Conservation (phyloP, 2,329 filamentous ascomycete species). For the Diaporthe eres region DNA sequence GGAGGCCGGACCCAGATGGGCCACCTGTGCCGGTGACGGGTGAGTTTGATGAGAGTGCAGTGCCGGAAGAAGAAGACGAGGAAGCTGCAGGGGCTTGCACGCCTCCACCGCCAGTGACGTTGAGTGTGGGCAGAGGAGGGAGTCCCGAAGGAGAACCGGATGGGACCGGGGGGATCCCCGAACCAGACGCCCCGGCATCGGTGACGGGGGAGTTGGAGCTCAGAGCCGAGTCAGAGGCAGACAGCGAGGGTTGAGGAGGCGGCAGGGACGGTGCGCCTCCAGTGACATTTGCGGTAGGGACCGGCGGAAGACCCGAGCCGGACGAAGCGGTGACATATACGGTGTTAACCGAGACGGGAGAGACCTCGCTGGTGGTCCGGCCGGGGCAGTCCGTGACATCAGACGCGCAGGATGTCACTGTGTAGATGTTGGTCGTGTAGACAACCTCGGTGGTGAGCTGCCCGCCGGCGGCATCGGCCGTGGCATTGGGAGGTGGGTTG, state of each 20-base stretch:
- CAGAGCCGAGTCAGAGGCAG: neutral
- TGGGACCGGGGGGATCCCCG: neutral
- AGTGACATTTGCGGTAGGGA: slow-evolving; percentile 22
- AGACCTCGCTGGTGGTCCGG: slow-evolving; percentile 35
- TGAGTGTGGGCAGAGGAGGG: slow-evolving; percentile 16
- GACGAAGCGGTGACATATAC: slow-evolving; percentile 29
- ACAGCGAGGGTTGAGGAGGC: slow-evolving; percentile 4
- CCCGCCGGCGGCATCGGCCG: slow-evolving; percentile 1
- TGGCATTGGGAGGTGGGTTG: slow-evolving; percentile 18
- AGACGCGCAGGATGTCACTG: slow-evolving; percentile 38
- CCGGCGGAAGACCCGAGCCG: slow-evolving; percentile 20
- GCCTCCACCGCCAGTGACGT: slow-evolving; percentile 13
- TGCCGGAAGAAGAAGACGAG: neutral
- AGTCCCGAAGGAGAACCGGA: neutral
- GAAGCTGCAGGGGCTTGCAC: neutral
- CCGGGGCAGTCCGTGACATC: slow-evolving; percentile 38
- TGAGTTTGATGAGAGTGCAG: neutral
- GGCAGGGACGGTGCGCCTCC: slow-evolving; percentile 15
- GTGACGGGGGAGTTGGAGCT: slow-evolving; percentile 28
- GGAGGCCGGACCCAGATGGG: neutral
- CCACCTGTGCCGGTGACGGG: neutral
- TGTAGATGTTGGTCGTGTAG: slow-evolving; percentile 39
- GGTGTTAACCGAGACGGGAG: slow-evolving; percentile 33
- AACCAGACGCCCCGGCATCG: neutral
- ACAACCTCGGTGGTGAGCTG: slow-evolving; percentile 36